These are phyloP conservation scores for Plenodomus lindquistii DNA, from an alignment of 2,329 filamentous ascomycete species.

Conservation along the genomic window DNA sequence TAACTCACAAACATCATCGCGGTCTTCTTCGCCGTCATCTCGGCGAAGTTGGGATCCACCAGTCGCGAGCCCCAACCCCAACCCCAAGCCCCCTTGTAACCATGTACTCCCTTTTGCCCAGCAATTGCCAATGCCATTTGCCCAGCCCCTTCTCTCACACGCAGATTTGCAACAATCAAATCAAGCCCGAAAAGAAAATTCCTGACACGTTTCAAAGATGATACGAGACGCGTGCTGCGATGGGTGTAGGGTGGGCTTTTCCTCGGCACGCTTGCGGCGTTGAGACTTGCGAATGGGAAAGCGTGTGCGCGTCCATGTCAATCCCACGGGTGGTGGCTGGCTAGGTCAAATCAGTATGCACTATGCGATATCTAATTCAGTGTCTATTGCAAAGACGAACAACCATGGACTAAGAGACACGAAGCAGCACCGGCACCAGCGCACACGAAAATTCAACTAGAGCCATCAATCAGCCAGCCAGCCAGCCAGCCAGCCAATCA, in stretches of 20 bases:
- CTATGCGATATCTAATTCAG: no score
- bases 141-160: background rate
- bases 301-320: background rate
- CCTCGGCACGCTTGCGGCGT: background rate
- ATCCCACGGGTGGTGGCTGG: background rate
- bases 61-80: background rate
- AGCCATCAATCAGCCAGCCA: no score
- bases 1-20: background rate
- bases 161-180: no score
- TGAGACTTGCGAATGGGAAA: background rate
- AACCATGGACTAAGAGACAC: no score
- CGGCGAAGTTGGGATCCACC: background rate
- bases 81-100: background rate
- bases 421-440: no score
- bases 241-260: no score
- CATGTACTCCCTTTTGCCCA: background rate
- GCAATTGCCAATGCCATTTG: background rate
- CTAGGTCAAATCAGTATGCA: no score
- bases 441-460: no score
- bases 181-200: background rate
- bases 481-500: no score
- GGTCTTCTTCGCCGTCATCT: background rate
- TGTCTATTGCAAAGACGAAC: no score
- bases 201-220: background rate
- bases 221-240: no score